Percentiles rank a stretch among this genome's conserved stretches.
These are phyloP conservation scores for Pseudocercospora musae DNA, from an alignment of 2,329 filamentous ascomycete genomes.

Conservation along the genomic window DNA sequence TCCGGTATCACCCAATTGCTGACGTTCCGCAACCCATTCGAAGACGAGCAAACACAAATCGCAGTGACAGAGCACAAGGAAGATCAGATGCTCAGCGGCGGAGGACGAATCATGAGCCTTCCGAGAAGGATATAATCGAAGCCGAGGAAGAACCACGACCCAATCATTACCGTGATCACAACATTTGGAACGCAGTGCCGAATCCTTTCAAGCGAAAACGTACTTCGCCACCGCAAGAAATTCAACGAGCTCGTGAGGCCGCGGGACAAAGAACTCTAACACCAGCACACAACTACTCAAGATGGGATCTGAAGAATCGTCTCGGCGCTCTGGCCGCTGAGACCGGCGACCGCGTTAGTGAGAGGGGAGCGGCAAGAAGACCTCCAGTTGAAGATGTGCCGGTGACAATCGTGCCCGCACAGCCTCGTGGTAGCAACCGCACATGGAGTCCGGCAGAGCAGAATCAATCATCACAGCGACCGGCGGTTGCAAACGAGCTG, in stretches of 20 bases:
- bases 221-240: constrained; percentile 57
- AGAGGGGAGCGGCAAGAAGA: constrained; percentile 35
- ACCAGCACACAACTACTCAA: constrained; percentile 44
- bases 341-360: constrained; percentile 42
- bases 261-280: constrained; percentile 30
- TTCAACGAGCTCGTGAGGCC: constrained; percentile 49
- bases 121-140: constrained; percentile 29
- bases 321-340: constrained; percentile 50
- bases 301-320: constrained; percentile 44
- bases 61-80: constrained; percentile 18
- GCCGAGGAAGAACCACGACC: constrained; percentile 22
- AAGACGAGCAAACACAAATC: constrained; percentile 23
- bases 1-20: constrained; percentile 57
- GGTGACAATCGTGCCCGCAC: constrained; percentile 60
- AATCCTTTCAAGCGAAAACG: constrained; percentile 59
- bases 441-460: constrained; percentile 50
- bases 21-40: constrained; percentile 43
- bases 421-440: constrained; percentile 49
- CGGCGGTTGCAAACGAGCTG: not conserved
- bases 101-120: constrained; percentile 9
- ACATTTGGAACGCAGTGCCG: constrained; percentile 50
- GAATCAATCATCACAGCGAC: constrained; percentile 5
- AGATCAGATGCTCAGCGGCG: constrained; percentile 3
- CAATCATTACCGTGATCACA: constrained; percentile 33
- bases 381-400: constrained; percentile 48